Percentiles rank a stretch among this genome's conserved stretches.
Conservation (phyloP, 495 filamentous ascomycete genomes). For the Cladorrhinum samala region DNA sequence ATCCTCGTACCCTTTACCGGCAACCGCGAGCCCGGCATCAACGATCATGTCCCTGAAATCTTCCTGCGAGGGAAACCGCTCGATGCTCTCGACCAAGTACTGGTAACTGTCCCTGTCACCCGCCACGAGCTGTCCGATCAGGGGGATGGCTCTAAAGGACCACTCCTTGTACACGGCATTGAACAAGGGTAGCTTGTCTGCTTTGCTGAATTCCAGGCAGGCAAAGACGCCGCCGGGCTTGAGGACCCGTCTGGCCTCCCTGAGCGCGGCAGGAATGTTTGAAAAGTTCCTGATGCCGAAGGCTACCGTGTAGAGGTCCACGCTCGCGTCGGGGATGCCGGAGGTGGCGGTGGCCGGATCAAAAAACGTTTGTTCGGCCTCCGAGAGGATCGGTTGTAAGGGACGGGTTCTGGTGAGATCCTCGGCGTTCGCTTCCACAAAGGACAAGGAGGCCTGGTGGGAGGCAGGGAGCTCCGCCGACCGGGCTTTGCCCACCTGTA, state of each 20-base stretch:
- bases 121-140: slow-evolving; percentile 93
- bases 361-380: slow-evolving; percentile 13
- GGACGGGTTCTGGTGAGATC: slow-evolving; percentile 40
- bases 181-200: slow-evolving; percentile 59
- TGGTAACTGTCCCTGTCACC: slow-evolving; percentile 95
- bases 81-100: slow-evolving; percentile 97
- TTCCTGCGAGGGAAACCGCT: slow-evolving; percentile 79
- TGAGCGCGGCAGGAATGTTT: slow-evolving; percentile 69
- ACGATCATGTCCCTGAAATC: slow-evolving; percentile 83
- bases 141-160: slow-evolving; percentile 88
- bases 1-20: slow-evolving; percentile 77
- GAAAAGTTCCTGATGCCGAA: slow-evolving; percentile 98
- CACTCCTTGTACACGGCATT: slow-evolving; percentile 91
- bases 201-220: slow-evolving; percentile 91
- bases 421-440: slow-evolving; percentile 89
- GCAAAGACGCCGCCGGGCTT: slow-evolving; percentile 95
- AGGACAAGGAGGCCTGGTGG: slow-evolving; percentile 53
- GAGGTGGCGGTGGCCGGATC: slow-evolving; percentile 30
- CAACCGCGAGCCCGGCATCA: slow-evolving; percentile 81
- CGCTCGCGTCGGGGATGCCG: slow-evolving; percentile 49
- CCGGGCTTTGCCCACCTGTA: slow-evolving; percentile 78
- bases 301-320: slow-evolving; percentile 95
- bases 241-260: slow-evolving; percentile 78
- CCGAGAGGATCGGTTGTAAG: slow-evolving; percentile 3
- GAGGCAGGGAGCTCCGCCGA: slow-evolving; percentile 39